Conservation (phyloP, 768 basidiomycete genomes). For the Russula griseocarnosa region DNA sequence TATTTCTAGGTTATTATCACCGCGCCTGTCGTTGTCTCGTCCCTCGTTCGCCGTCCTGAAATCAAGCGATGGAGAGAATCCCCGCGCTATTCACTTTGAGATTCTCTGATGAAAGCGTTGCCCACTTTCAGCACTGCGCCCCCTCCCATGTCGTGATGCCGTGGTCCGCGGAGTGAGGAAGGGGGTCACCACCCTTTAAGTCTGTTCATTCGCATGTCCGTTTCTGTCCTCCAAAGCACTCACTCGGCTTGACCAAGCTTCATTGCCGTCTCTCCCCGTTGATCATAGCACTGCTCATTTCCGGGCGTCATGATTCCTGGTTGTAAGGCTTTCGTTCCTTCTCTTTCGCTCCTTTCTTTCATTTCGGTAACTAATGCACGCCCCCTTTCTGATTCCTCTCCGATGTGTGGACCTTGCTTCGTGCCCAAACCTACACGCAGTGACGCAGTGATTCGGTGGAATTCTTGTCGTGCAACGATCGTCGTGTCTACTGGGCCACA, state of each 20-base stretch:
- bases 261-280: slow-evolving; percentile 14
- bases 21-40: not conserved
- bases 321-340: not conserved
- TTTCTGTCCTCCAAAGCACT: not conserved
- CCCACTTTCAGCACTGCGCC: not conserved
- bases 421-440: not conserved
- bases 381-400: not conserved
- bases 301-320: slow-evolving; percentile 1
- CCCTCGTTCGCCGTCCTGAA: not conserved
- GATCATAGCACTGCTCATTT: slow-evolving; percentile 7
- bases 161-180: slow-evolving; percentile 19
- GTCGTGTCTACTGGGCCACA: slow-evolving; percentile 9
- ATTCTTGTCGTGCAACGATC: slow-evolving; percentile 4
- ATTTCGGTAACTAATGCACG: not conserved
- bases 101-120: not conserved
- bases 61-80: not conserved
- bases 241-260: slow-evolving; percentile 4
- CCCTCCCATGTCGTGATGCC: not conserved
- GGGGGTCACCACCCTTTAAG: slow-evolving; percentile 4
- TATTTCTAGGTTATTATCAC: slow-evolving; percentile 16
- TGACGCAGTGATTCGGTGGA: slow-evolving; percentile 7
- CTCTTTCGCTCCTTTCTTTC: no score
- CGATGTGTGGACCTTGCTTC: not conserved
- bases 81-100: slow-evolving; percentile 1
- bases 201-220: slow-evolving; percentile 19